Evolutionary conservation across 2,329 filamentous ascomycete species (phyloP), one percentile per base, ranked within the genome.

Genomic region (Madurella fahalii): DNA sequence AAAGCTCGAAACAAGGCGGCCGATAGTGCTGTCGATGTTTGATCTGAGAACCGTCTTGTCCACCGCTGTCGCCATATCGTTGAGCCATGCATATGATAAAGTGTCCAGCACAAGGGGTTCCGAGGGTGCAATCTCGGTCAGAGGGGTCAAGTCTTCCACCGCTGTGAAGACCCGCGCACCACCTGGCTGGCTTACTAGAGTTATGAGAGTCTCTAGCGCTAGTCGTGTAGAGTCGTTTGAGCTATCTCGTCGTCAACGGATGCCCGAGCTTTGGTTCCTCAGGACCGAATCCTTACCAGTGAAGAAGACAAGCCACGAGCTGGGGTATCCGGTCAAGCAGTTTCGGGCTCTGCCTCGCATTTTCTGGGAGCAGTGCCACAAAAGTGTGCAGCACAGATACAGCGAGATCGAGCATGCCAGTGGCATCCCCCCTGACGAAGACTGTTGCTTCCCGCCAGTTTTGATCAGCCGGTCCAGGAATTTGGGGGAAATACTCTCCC

Each of bases 351-450:
- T 70, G 68, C 41, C 70, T 71, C 5, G 71, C 71, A 2, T 73
- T 69, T 4, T 76, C 73, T 0, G 84, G 78, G 4, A 88, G 69
- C 11, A 88, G 68, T 8, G 77, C 70, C 0, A 78, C 70, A 64
- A 89, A 88, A 0, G 79, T 82, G 64, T 86, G 80, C 5, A 87
- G 65, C 12, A 89, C 78, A 31, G 80, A 79, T 3, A 86, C 80
- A 3, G 80, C 82, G 13, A 88, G 71, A 61, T 83, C 79, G 9
- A 86, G 71, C 82, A 87, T 86, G 57, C 83, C 76, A 56, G 73
- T 78, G 12, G 77, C 72, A 57, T 85, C 75, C 18, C 74, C 68
- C 42, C 69, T 37, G 37, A 34, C 40, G 47, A 30, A 7, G 47
- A 34, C 17, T 53, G 47, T 16, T 56, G 45, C 30, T 63, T 65